These are phyloP conservation scores for Termitomyces sp. DNA, from an alignment of 1,284 basidiomycete genomes.

Conservation along the genomic window DNA sequence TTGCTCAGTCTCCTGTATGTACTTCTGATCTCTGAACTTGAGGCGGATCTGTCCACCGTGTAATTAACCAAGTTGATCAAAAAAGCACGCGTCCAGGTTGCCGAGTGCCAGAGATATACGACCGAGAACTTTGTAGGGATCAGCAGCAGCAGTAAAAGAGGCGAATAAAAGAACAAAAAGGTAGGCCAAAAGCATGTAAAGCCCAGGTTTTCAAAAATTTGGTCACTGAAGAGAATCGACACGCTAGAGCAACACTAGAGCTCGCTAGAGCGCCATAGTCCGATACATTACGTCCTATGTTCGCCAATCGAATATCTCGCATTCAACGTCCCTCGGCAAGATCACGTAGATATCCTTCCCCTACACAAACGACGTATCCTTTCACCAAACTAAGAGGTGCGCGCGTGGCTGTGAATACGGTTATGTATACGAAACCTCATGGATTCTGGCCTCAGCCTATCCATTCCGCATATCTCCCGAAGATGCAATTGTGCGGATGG, in stretches of 20 bases:
- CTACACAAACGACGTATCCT: slow-evolving; percentile 17
- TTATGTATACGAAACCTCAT: neutral
- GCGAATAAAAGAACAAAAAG: slow-evolving; percentile 41
- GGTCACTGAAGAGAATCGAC: too few species aligned
- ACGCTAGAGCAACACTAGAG: too few species aligned
- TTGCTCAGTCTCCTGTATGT: slow-evolving; percentile 89
- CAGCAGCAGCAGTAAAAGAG: slow-evolving; percentile 52
- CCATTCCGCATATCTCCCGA: slow-evolving; percentile 29
- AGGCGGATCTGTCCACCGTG: slow-evolving; percentile 76
- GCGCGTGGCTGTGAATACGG: neutral
- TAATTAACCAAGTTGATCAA: slow-evolving; percentile 26
- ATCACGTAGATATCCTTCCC: slow-evolving; percentile 11
- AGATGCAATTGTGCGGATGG: slow-evolving; percentile 26
- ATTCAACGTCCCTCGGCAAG: slow-evolving; percentile 6
- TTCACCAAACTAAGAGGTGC: slow-evolving; percentile 27
- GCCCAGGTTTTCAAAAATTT: too few species aligned
- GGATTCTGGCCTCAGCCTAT: slow-evolving; percentile 25
- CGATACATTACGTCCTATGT: too few species aligned
- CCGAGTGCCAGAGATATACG: slow-evolving; percentile 41
- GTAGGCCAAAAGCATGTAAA: slow-evolving; percentile 32
- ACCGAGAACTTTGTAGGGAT: slow-evolving; percentile 74
- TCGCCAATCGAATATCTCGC: slow-evolving; percentile 15
- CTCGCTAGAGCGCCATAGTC: too few species aligned
- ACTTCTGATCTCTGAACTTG: slow-evolving; percentile 83
- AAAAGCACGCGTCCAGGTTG: slow-evolving; percentile 21